Conservation (phyloP, 1,284 basidiomycete genomes). For the Leccinum brunneo-olivaceum region DNA sequence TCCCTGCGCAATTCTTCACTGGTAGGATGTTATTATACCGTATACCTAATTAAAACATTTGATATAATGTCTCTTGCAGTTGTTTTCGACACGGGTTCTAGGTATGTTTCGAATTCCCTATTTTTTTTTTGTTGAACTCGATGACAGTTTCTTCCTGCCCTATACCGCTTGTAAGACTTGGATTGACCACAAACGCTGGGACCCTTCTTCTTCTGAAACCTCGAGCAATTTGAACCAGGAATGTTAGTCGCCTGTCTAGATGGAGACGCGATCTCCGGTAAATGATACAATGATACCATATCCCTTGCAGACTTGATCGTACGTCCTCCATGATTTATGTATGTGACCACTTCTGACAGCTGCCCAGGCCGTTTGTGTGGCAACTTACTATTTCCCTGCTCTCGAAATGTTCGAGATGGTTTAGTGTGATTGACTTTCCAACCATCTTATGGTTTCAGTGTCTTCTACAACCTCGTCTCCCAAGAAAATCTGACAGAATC, state of each 20-base stretch:
- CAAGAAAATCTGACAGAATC: constrained; percentile 21
- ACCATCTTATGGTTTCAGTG: constrained; percentile 9
- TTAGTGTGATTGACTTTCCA: constrained; percentile 30
- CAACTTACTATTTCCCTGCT: constrained; percentile 19
- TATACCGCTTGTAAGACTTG: constrained; percentile 5
- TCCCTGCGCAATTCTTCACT: constrained; percentile 10
- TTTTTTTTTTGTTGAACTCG: too few species aligned
- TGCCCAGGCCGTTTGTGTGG: constrained; percentile 28
- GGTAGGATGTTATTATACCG: constrained; percentile 7
- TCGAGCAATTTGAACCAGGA: constrained; percentile 19
- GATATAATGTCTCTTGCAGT: constrained; percentile 9
- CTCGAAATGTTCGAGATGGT: constrained; percentile 20
- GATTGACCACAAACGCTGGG: constrained; percentile 28
- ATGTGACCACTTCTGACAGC: constrained; percentile 3
- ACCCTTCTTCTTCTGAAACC: constrained; percentile 33
- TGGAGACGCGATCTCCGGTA: constrained; percentile 45
- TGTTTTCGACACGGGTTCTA: constrained; percentile 19
- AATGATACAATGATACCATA: constrained; percentile 47
- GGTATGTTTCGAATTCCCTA: background rate
- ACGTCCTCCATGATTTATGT: background rate
- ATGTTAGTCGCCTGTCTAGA: constrained; percentile 50
- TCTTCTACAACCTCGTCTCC: constrained; percentile 19
- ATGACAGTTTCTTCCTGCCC: constrained; percentile 12
- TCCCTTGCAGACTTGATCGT: constrained; percentile 27
- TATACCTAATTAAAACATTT: background rate